Evolutionary conservation across 192 early-diverging fungal genomes (phyloP), one percentile per base, ranked within the genome.

Genomic region (Podila epigama): DNA sequence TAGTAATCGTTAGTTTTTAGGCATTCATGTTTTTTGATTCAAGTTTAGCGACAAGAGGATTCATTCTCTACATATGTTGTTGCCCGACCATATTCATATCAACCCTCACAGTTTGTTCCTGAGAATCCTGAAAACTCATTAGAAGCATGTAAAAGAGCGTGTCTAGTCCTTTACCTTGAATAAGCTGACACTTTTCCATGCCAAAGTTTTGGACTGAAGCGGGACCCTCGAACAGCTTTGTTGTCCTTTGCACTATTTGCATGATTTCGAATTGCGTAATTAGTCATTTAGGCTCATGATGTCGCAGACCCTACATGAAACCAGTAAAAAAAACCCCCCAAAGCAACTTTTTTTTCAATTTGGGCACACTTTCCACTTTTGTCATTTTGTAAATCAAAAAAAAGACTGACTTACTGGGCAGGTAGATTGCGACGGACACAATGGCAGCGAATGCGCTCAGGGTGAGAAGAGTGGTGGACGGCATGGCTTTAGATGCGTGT

Each of bases 401-500:
- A 51, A 62, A 62, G 18, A 20, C 44, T n/a, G 9, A 68, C 73
- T 68, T 77, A 77, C 73, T 63, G 31, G 73, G 73, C 16, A 77
- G 56, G 42, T 77, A 77, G 18, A 68, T 66, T 8, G 73, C 73
- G 16, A 77, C 40, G 25, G 65, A 54, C 28, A 77, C 40, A 8
- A 77, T 3, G 48, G 73, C 73, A 12, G 34, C 56, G 29, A 68
- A 15, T 34, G 73, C 48, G 50, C 73, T 68, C 48, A 58, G 25
- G 55, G 42, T 37, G 48, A 68, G 5, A 22, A 77, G 55, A 10
- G 61, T 32, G n/a, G 71, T 61, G 18, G 63, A 57, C 40, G 64
- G 64, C 59, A 66, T 66, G 39, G 34, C 56, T 40, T 35, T 11
- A 37, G 20, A 41, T 52, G 34, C 58, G 42, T 36, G 2, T 59